Base-by-base conservation (phyloP, 1,139 yeast species). In the Yamadazyma diospyri region DNA sequence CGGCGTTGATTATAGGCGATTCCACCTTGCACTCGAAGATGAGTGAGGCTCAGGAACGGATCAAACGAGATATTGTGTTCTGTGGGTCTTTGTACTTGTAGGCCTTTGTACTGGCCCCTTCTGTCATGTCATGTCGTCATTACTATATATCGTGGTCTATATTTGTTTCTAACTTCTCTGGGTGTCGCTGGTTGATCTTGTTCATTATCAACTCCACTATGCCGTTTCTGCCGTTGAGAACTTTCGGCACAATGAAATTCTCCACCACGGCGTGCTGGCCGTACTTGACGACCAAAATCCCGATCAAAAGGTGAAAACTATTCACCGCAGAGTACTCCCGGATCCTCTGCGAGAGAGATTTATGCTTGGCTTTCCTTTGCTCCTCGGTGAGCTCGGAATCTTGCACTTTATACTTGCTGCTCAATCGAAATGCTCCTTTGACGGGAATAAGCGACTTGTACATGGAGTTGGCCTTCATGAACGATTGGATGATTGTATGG, bases 11-110 rank as follows among this genome's bases (percentile, higher is more conserved):
- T 47, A 87, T 94, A 48, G 99, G 99, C 35, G 97, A 92, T 57
- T 81, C 94, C 4, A 74, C 78, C 10, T 69, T 94, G 45, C 94
- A 88, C 56, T 70, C 86, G 30, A 89, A 89, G 58, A 87, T 94
- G 94, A 72, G 78, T 16, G 81, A 78, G 40, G 97, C 97, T 0
- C 98, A 92, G 59, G 98, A 92, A 55, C 76, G 78, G 57, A 92
- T 92, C 56, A 92, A 92, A 61, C 77, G 99, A 50, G 98, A 92
- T 58, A 92, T 92, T 47, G 97, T 94, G 1, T 94, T 94, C 61
- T 94, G 97, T 57, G 97, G 98, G 4, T 86, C 96, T 39, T 72
- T 94, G 42, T 92, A 94, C 57, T 66, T 92, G 46, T 88, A 70
- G 40, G 26, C 24, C 20, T 6, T 18, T 18, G 20, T 18, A 6